Conservation (phyloP, 805 yeast species). For the Starmerella roubikii region DNA sequence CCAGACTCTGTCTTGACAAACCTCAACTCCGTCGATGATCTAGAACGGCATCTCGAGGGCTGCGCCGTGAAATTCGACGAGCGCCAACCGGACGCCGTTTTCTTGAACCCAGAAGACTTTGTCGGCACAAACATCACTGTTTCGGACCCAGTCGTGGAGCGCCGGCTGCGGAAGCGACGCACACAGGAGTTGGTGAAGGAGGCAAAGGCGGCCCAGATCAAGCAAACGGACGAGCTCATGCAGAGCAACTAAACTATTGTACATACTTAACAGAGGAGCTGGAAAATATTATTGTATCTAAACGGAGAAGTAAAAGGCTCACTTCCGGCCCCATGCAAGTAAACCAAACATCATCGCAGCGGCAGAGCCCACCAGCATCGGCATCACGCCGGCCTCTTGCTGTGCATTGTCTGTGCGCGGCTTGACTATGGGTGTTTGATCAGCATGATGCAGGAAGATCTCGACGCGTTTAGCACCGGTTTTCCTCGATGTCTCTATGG, state of each 20-base stretch:
- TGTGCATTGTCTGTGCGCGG: background rate
- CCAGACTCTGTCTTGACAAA: conserved; percentile 39
- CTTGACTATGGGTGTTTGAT: conserved; percentile 21
- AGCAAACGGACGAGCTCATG: conserved; percentile 19
- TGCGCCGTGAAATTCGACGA: conserved; percentile 39
- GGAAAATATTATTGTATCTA: too few species aligned
- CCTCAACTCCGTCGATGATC: conserved; percentile 29
- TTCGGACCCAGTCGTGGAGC: conserved; percentile 38
- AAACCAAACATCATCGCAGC: conserved; percentile 15
- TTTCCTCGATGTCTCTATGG: conserved; percentile 43
- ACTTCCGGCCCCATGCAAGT: conserved; percentile 15
- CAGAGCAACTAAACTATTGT: background rate
- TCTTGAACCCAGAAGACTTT: conserved; percentile 42
- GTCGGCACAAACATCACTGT: conserved; percentile 36
- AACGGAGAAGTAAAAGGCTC: background rate
- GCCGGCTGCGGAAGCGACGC: conserved; percentile 33
- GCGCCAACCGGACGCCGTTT: conserved; percentile 63
- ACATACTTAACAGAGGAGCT: too few species aligned
- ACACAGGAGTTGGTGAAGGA: conserved; percentile 35
- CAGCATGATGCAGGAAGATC: conserved; percentile 55
- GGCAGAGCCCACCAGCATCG: conserved; percentile 15
- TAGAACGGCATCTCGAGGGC: conserved; percentile 30
- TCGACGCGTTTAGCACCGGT: conserved; percentile 51
- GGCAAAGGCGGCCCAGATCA: conserved; percentile 30
- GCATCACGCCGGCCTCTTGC: conserved; percentile 10